A percentile compares a stretch with the other conserved stretches of the same genome.
These are phyloP conservation scores for Trichophyton equinum DNA, from an alignment of 2,329 filamentous ascomycete species.

Conservation along the genomic window DNA sequence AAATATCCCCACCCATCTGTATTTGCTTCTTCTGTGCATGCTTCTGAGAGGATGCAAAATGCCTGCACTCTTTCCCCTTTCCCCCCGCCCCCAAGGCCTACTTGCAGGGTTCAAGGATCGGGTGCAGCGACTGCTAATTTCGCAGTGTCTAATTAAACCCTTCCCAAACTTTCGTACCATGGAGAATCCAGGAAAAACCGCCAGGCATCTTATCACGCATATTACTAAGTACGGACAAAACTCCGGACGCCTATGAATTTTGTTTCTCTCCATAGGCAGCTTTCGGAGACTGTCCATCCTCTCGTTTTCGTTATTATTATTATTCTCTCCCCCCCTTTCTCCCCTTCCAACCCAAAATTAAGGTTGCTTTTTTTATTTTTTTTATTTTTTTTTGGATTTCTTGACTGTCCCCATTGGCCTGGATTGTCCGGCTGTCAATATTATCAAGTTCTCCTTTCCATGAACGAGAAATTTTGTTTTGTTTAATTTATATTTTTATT, in stretches of 20 bases:
- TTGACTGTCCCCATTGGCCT: neutral
- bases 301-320: neutral
- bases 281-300: neutral
- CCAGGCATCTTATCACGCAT: neutral
- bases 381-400: neutral
- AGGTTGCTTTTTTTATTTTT: neutral
- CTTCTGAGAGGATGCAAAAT: neutral
- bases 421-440: neutral
- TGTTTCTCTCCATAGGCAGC: neutral
- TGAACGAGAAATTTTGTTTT: neutral
- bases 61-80: neutral
- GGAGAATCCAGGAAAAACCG: neutral
- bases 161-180: neutral
- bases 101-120: neutral
- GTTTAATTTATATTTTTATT: neutral
- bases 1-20: neutral
- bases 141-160: conserved; percentile 2
- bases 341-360: neutral
- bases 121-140: neutral
- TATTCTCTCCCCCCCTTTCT: neutral
- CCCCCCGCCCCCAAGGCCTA: conserved; percentile 1
- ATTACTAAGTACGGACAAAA: conserved; percentile 1
- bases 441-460: too few relatives aligned
- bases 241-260: neutral
- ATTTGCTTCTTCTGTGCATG: neutral